Base-by-base conservation (phyloP, 305 asterid species). In the Fraxinus sp. region DNA sequence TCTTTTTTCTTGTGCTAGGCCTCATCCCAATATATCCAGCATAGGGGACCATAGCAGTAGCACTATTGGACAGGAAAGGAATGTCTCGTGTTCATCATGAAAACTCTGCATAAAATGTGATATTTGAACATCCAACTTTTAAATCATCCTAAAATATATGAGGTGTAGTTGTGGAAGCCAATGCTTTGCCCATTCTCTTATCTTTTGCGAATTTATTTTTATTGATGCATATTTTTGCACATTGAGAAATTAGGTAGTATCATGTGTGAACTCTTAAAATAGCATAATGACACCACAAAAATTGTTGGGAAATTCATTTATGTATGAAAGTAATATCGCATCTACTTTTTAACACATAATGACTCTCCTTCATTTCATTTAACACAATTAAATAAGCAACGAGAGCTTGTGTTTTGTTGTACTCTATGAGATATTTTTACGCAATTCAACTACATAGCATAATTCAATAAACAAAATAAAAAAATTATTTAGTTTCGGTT, bases 31-130 rank as follows among this genome's bases (percentile, higher is more conserved):
- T 28, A 33, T 5, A 68, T 28, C 37, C 18, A 28, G 39, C 39
- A 20, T 26, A 30, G 0, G 10, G 39, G 75, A 28, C 39, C 75
- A 68, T 68, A 28, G n/a, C 5, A 64, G n/a, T n/a, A n/a, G n/a
- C n/a, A n/a, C 36, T 11, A 33, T 35, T 68, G 75, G 37, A 68
- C 28, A 4, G 36, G 75, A 37, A 72, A 16, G 26, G n/a, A 68
- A 83, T 77, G 33, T 22, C 26, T 52, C 24, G 57, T 64, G 2
- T 49, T 46, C 77, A 39, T 82, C 36, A 62, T 64, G 37, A 22
- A 82, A 59, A 75, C 52, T 52, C 79, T 52, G 70, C 36, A 46
- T 11, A 36, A 77, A 77, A 81, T 81, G 75, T 81, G 75, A 77
- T 77, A 77, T 77, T 84, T 78, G 18, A 18, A 55, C 36, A 39